Percentiles rank a stretch among this genome's conserved stretches.
Evolutionary conservation across 352 stramenopile genomes (phyloP).

Genomic region (Phytopythium kandeliae): DNA sequence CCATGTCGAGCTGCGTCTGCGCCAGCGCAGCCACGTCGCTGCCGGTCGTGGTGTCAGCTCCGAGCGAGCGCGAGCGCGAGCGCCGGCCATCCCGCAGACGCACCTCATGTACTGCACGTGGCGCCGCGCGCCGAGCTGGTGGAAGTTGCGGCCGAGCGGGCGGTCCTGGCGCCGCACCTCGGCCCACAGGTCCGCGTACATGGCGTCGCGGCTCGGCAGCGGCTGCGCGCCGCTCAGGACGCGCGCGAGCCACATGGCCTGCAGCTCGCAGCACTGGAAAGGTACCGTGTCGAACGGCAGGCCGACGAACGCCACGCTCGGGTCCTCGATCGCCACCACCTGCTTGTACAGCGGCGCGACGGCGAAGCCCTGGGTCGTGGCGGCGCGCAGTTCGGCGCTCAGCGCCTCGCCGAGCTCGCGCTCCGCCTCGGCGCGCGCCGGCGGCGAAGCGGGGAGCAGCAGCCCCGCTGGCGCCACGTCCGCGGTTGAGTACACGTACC

Average conservation of each 20-base stretch:
- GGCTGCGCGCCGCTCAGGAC: constrained; percentile 35
- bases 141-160: constrained; percentile 45
- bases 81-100: not conserved
- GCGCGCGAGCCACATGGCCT: constrained; percentile 55
- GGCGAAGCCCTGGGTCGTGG: no score
- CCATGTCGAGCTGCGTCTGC: constrained; percentile 27
- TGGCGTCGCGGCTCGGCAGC: constrained; percentile 54
- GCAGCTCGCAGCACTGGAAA: constrained; percentile 75
- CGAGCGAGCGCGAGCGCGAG: no score
- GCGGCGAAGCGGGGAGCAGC: no score
- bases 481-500: constrained; percentile 61
- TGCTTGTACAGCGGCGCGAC: no score
- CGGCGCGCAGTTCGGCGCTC: no score
- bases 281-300: constrained; percentile 71
- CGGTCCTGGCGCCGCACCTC: constrained; percentile 34
- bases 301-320: constrained; percentile 63
- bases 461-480: constrained; percentile 13
- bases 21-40: constrained; percentile 40
- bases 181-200: constrained; percentile 62
- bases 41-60: no score
- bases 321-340: constrained; percentile 54
- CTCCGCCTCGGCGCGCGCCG: no score
- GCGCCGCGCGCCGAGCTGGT: constrained; percentile 40
- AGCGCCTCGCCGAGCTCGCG: no score
- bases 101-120: constrained; percentile 53